Evolutionary conservation across 371 early-diverging fungal species (phyloP), one percentile per base, ranked within the genome.

Genomic region (Mucor irregularis): DNA sequence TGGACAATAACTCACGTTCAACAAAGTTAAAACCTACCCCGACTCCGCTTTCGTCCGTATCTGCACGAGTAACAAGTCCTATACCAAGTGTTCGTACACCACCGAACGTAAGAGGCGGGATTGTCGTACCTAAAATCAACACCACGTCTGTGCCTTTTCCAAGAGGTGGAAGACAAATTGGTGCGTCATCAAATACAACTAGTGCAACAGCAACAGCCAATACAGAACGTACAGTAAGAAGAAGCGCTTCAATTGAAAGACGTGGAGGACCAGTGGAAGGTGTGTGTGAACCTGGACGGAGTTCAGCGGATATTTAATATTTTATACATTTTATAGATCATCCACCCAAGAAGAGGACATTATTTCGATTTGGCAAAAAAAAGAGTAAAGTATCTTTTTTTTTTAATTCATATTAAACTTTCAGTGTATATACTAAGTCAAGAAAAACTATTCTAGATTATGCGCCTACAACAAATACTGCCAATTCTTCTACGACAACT

Each of bases 131-230:
- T 14, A 61, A 58, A 34, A 50, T 49, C 17, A 50, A 58, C 13
- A 61, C 44, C 25, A 51, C 42, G 7, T 21, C 47, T 6, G 62
- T 73, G n/a, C 74, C 70, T 8, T 73, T 69, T 35, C 74, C 74
- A 29, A 66, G 74, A 58, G 74, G 74, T 17, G 74, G 74, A 4
- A 53, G 74, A 42, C 74, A 70, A 19, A 68, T 69, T 19, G 70
- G 68, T 16, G 29, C 25, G 1, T 24, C 38, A 37, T 8, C 25
- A 14, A 34, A 42, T 22, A 35, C 21, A 38, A 35, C 53, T 3
- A n/a, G n/a, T n/a, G n/a, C n/a, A n/a, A n/a, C n/a, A n/a, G n/a
- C n/a, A n/a, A n/a, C n/a, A n/a, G n/a, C n/a, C n/a, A n/a, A n/a
- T n/a, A n/a, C n/a, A n/a, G n/a, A n/a, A n/a, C 58, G 53, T 28